Conservation (phyloP, 208 protist species). For the Leptomonas seymouri region DNA sequence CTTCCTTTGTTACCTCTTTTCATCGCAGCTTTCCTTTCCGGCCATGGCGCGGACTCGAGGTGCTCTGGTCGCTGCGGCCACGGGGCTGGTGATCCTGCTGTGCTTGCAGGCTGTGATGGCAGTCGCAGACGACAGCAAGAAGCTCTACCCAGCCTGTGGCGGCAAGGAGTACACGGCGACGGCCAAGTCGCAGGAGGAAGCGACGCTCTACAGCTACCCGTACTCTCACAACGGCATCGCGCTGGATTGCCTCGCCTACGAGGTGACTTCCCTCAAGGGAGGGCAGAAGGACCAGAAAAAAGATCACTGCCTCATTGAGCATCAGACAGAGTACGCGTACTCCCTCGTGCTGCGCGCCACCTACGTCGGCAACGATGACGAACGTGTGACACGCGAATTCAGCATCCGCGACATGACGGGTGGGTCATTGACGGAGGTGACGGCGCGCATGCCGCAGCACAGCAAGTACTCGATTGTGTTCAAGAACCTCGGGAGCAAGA, state of each 20-base stretch:
- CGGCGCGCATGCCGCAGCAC: constrained; percentile 31
- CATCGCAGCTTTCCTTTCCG: constrained; percentile 10
- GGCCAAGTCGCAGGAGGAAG: constrained; percentile 21
- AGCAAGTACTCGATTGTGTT: constrained; percentile 59
- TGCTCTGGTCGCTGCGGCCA: not conserved
- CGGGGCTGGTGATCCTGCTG: constrained; percentile 18
- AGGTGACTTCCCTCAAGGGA: constrained; percentile 50
- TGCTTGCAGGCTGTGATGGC: constrained; percentile 6
- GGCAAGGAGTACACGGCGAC: constrained; percentile 26
- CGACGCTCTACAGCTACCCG: constrained; percentile 27
- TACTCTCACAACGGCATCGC: constrained; percentile 16
- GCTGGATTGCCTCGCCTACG: constrained; percentile 68
- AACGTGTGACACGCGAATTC: constrained; percentile 35
- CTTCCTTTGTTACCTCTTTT: constrained; percentile 5
- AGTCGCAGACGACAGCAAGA: constrained; percentile 20
- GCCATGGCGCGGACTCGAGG: constrained; percentile 8
- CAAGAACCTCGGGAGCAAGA: constrained; percentile 50
- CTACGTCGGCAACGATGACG: constrained; percentile 30
- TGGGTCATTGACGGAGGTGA: constrained; percentile 55
- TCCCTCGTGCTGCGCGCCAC: constrained; percentile 43
- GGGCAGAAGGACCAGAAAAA: constrained; percentile 18
- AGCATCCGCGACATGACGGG: constrained; percentile 62
- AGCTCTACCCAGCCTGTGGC: constrained; percentile 62
- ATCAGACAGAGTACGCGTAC: constrained; percentile 74
- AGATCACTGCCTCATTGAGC: constrained; percentile 58